Percentiles rank a stretch among this genome's conserved stretches.
Conservation (phyloP, 1,284 basidiomycete species). For the Hemileia vastatrix region DNA sequence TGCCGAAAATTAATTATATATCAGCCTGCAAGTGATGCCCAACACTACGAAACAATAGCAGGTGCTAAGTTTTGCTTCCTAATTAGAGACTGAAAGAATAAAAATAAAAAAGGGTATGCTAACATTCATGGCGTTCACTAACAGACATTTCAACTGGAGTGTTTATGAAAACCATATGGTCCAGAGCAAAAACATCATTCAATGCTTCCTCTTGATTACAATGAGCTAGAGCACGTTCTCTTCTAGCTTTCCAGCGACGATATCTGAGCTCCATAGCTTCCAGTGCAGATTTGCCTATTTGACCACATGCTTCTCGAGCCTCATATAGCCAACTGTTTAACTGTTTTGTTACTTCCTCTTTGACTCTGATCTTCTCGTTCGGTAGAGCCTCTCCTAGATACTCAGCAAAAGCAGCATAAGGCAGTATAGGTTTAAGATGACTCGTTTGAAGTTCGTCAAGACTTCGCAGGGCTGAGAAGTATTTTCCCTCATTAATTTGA, state of each 20-base stretch:
- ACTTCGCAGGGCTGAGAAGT: constrained; percentile 89
- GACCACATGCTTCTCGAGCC: constrained; percentile 75
- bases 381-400: constrained; percentile 85
- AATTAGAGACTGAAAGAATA: neutral
- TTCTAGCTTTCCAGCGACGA: constrained; percentile 69
- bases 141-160: constrained; percentile 87
- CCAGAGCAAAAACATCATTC: constrained; percentile 42
- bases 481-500: constrained; percentile 84
- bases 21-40: too few species aligned
- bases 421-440: constrained; percentile 69
- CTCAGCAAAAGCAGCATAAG: constrained; percentile 85
- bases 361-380: constrained; percentile 75
- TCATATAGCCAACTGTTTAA: constrained; percentile 97
- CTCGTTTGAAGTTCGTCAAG: constrained; percentile 86
- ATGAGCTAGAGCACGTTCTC: constrained; percentile 66
- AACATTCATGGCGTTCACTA: constrained; percentile 89
- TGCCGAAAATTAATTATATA: too few species aligned
- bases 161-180: constrained; percentile 69
- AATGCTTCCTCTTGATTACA: too few species aligned
- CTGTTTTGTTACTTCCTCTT: constrained; percentile 83
- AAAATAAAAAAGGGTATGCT: constrained; percentile 39
- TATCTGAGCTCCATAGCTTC: constrained; percentile 80
- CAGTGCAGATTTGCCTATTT: constrained; percentile 77
- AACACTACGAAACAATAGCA: too few species aligned
- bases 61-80: neutral